Evolutionary conservation across 331 rosid species (phyloP).

Genomic region (Malus hybrid): DNA sequence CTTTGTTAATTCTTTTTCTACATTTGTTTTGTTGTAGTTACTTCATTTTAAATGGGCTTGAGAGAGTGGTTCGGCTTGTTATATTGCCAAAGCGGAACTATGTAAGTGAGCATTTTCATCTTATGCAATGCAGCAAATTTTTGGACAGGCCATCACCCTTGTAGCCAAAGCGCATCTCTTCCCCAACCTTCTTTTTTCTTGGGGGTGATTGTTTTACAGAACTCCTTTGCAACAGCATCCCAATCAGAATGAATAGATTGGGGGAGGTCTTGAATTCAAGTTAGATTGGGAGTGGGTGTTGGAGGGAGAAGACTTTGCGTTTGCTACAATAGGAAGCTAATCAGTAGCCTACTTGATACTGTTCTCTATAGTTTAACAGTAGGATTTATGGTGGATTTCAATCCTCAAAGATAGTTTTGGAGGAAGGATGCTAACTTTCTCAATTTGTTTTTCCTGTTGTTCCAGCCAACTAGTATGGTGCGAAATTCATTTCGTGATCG

Average conservation of each 20-base stretch:
- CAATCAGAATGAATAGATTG: too few species aligned
- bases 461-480: constrained; percentile 76
- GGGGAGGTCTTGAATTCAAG: too few species aligned
- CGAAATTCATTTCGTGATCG: constrained; percentile 75
- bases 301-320: too few species aligned
- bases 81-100: constrained; percentile 88
- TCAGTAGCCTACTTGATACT: too few species aligned
- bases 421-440: neutral
- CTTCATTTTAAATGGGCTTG: constrained; percentile 87
- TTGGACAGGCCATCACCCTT: neutral
- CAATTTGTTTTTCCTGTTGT: neutral
- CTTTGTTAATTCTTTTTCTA: neutral
- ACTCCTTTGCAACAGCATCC: too few species aligned
- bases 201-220: neutral
- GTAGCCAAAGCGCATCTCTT: neutral
- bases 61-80: constrained; percentile 80
- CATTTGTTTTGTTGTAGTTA: constrained; percentile 43
- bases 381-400: neutral
- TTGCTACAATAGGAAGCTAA: neutral
- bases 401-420: neutral
- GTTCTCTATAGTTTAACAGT: neutral
- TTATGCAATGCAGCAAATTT: neutral
- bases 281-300: too few species aligned
- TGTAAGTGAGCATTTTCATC: constrained; percentile 44
- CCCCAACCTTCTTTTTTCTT: neutral